Base-by-base conservation (phyloP, 805 yeast species). In the Cyberlindnera japonica region DNA sequence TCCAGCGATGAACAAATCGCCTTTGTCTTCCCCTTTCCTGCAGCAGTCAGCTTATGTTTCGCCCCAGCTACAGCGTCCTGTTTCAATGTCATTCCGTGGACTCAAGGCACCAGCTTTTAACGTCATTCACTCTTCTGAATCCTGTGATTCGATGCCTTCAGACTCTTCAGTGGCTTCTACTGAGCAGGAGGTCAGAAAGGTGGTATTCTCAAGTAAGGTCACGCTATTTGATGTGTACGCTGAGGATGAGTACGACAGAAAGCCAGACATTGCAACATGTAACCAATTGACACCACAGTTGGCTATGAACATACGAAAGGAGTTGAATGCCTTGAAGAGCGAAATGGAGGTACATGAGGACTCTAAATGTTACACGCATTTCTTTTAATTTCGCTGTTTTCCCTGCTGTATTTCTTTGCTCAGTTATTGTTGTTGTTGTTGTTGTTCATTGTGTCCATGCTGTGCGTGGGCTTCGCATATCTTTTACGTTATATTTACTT, bases 241-340 rank as follows among this genome's bases (percentile, higher is more conserved):
- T 43, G 80, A 81, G 26, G 80, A 75, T 15, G 96, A 85, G 49
- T 91, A 91, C 61, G 97, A 91, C 61, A 78, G 99, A 54, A 88
- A 81, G 49, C 96, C 97, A 0, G 97, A 89, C 47, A 70, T 81
- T 21, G 95, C 95, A 3, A 89, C 97, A 2, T 91, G 97, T 64
- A 88, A 90, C 62, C 88, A 83, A 57, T 69, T 89, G 59, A 89
- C 96, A 1, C 96, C 97, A 6, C 70, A 74, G 42, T 64, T 89
- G 57, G 96, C 97, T 0, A 89, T 86, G 60, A 78, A 77, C 62
- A 88, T 91, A 53, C 83, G 81, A 63, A 84, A 82, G 27, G 98
- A 91, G 62, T 68, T 91, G 58, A 90, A 93, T 62, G 74, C 70
- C 38, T 64, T 89, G 57, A 90, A 88, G 65, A 67, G 79, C 17